Conservation (phyloP, 176 grass and related monocot genomes). For the Eleusine coracana region DNA sequence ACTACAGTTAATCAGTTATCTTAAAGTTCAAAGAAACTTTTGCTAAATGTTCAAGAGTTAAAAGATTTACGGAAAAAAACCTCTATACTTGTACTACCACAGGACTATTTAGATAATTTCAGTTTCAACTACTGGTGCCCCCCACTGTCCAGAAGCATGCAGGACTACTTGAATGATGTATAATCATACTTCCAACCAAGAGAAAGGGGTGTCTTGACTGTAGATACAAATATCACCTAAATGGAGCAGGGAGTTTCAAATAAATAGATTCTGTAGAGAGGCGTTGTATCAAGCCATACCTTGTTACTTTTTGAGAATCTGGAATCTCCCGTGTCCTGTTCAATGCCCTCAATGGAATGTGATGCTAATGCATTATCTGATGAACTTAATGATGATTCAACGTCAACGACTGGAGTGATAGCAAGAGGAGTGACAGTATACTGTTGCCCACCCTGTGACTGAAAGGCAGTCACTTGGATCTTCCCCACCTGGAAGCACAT, state of each 20-base stretch:
- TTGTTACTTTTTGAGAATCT: conserved; percentile 47
- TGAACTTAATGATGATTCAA: conserved; percentile 61
- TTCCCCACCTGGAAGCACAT: conserved; percentile 65
- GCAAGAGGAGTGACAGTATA: conserved; percentile 36
- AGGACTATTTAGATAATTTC: background rate
- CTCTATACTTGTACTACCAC: too few relatives aligned
- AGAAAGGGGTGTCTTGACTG: background rate
- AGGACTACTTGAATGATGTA: background rate
- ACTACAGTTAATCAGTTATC: background rate
- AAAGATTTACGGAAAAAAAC: background rate
- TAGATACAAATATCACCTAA: background rate
- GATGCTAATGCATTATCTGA: conserved; percentile 44
- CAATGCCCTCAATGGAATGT: conserved; percentile 43
- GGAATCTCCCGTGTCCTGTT: conserved; percentile 81
- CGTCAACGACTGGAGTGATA: conserved; percentile 56
- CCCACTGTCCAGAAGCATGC: background rate
- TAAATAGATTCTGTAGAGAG: conserved; percentile 15
- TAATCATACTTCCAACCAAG: background rate
- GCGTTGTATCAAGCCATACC: conserved; percentile 5
- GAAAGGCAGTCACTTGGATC: conserved; percentile 97
- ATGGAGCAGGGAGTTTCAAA: background rate
- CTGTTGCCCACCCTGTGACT: conserved; percentile 71
- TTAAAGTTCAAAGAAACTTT: background rate
- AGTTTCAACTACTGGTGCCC: background rate
- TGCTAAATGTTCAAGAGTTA: background rate